These are phyloP conservation scores for Penstemon newberryi DNA, from an alignment of 257 asterid species.

Conservation along the genomic window DNA sequence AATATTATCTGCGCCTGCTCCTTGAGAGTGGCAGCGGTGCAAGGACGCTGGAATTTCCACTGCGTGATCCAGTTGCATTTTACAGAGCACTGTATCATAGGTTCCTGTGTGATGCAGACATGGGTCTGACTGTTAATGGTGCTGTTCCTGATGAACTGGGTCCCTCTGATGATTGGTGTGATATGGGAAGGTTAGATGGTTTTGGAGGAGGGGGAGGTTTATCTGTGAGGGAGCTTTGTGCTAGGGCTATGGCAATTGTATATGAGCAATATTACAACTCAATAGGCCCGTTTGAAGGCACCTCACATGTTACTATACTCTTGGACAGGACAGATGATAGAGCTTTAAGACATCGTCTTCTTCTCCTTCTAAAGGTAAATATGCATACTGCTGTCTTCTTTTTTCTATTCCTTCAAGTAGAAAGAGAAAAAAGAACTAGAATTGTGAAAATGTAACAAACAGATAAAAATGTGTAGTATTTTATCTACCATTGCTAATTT, in stretches of 20 bases:
- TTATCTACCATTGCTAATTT: no score
- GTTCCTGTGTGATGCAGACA: constrained; percentile 95
- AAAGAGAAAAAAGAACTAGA: no score
- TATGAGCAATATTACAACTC: constrained; percentile 82
- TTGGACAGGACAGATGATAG: constrained; percentile 98
- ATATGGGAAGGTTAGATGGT: constrained; percentile 97
- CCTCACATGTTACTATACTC: constrained; percentile 92
- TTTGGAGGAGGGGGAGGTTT: constrained; percentile 99
- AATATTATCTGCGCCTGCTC: constrained; percentile 89
- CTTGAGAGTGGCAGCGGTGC: constrained; percentile 87
- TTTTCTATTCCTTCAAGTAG: neutral
- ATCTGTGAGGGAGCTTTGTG: constrained; percentile 98
- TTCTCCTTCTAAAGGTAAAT: constrained; percentile 87
- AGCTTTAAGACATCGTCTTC: constrained; percentile 98
- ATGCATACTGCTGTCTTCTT: constrained; percentile 2
- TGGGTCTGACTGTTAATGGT: constrained; percentile 95
- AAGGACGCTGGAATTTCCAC: constrained; percentile 88
- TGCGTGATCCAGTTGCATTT: constrained; percentile 96
- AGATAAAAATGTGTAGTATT: no score
- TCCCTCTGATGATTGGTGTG: constrained; percentile 98
- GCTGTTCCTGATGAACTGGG: constrained; percentile 98
- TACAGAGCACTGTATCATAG: constrained; percentile 96
- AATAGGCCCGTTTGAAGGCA: constrained; percentile 92
- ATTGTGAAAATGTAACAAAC: neutral
- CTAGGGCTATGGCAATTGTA: constrained; percentile 99